Evolutionary conservation across 768 basidiomycete species (phyloP).

Genomic region (Hirschioporus abietinus): DNA sequence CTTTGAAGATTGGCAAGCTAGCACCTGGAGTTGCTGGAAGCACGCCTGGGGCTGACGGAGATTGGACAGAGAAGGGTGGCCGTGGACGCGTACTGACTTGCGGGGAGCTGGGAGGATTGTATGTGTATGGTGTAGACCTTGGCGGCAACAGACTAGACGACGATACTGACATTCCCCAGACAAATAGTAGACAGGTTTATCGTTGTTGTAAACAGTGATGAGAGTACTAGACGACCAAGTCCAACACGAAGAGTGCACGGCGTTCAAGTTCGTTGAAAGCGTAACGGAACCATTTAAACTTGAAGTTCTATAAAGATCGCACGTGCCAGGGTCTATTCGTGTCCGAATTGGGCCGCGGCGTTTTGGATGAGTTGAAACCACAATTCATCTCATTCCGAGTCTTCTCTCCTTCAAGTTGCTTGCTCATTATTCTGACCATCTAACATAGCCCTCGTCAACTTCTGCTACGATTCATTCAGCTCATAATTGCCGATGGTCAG

Average conservation of each 20-base stretch:
- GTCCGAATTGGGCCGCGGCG: too few species aligned
- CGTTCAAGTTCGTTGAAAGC: too few species aligned
- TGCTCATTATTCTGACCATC: too few species aligned
- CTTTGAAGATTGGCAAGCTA: slow-evolving; percentile 39
- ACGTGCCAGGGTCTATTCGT: too few species aligned
- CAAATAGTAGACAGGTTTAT: not conserved
- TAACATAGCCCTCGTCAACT: too few species aligned
- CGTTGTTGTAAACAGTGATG: not conserved
- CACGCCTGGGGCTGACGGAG: not conserved
- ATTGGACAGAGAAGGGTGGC: not conserved
- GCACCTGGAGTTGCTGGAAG: not conserved
- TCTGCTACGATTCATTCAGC: too few species aligned
- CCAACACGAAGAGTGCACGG: not conserved
- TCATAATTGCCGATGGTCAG: too few species aligned
- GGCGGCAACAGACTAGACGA: not conserved
- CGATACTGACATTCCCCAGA: not conserved
- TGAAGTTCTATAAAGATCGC: too few species aligned
- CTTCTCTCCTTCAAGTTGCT: too few species aligned
- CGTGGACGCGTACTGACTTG: not conserved
- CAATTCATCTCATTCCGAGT: too few species aligned
- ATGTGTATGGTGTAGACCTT: not conserved
- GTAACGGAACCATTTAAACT: too few species aligned
- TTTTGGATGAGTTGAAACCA: too few species aligned
- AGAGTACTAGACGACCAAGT: not conserved
- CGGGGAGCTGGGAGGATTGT: not conserved